A percentile compares a stretch with the other conserved stretches of the same genome.
Conservation (phyloP, 768 basidiomycete genomes). For the Phlegmacium glaucopus region DNA sequence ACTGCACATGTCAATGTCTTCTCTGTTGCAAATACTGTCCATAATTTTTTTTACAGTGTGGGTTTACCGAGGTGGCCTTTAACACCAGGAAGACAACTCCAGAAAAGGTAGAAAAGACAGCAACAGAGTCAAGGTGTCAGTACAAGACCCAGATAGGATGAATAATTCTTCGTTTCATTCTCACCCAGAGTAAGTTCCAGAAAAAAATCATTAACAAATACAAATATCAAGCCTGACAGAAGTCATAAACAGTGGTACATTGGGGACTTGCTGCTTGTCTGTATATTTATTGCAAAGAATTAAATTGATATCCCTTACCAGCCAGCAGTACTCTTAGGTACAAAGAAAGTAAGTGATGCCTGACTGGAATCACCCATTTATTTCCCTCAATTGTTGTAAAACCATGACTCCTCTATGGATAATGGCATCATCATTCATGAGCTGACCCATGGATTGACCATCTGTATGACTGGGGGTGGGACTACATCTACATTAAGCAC, state of each 20-base stretch:
- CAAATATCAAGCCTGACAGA: too few relatives aligned
- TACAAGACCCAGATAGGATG: slow-evolving; percentile 46
- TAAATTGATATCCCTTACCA: too few relatives aligned
- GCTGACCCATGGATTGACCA: slow-evolving; percentile 50
- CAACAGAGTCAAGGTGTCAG: slow-evolving; percentile 51
- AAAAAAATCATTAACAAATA: too few relatives aligned
- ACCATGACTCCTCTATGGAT: slow-evolving; percentile 62
- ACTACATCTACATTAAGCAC: slow-evolving; percentile 60
- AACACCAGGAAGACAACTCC: slow-evolving; percentile 59
- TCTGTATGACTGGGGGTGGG: slow-evolving; percentile 52
- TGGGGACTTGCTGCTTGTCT: too few relatives aligned
- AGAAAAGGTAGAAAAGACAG: slow-evolving; percentile 49
- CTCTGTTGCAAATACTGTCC: slow-evolving; percentile 57
- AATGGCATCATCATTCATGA: slow-evolving; percentile 57
- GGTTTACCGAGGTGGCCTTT: slow-evolving; percentile 48
- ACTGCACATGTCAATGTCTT: slow-evolving; percentile 54
- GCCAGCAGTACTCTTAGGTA: too few relatives aligned
- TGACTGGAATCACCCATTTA: too few relatives aligned
- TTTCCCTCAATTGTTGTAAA: slow-evolving; percentile 37
- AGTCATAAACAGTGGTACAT: too few relatives aligned
- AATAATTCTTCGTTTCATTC: slow-evolving; percentile 44
- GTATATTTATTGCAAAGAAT: too few relatives aligned
- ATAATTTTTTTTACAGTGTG: slow-evolving; percentile 45
- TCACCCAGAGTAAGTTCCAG: neutral
- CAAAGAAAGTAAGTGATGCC: too few relatives aligned